Evolutionary conservation across 805 yeast species (phyloP).

Genomic region (Candida tallmaniae): DNA sequence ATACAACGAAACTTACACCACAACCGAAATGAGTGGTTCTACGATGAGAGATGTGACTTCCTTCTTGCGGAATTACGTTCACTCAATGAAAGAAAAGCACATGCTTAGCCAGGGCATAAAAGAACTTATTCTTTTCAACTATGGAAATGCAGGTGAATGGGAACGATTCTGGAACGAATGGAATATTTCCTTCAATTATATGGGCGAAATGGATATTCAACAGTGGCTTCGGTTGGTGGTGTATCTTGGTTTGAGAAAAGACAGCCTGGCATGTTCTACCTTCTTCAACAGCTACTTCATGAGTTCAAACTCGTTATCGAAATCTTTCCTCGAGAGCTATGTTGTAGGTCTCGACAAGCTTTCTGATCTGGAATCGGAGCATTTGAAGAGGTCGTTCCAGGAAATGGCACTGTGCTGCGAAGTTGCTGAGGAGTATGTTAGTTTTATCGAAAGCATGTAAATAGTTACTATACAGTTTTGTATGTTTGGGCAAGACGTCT

Average conservation of each 20-base stretch:
- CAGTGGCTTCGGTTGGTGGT: conserved; percentile 33
- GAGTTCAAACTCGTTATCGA: conserved; percentile 15
- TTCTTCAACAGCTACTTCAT: conserved; percentile 31
- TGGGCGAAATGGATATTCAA: conserved; percentile 2
- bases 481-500: too few species aligned
- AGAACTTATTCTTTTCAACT: conserved; percentile 31
- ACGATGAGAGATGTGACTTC: background rate
- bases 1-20: background rate
- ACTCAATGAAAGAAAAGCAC: too few species aligned
- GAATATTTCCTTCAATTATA: conserved; percentile 19
- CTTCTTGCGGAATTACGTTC: background rate
- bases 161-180: conserved; percentile 35
- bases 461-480: too few species aligned
- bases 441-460: too few species aligned
- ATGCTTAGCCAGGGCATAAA: conserved; percentile 17
- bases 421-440: too few species aligned
- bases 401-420: too few species aligned
- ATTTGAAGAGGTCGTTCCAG: too few species aligned
- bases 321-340: conserved; percentile 16
- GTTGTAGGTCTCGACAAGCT: background rate
- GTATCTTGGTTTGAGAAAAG: conserved; percentile 25
- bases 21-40: background rate
- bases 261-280: conserved; percentile 19
- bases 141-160: conserved; percentile 39
- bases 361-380: conserved; percentile 5